Base-by-base conservation (phyloP, 768 basidiomycete species). In the Leccinum variicolor region DNA sequence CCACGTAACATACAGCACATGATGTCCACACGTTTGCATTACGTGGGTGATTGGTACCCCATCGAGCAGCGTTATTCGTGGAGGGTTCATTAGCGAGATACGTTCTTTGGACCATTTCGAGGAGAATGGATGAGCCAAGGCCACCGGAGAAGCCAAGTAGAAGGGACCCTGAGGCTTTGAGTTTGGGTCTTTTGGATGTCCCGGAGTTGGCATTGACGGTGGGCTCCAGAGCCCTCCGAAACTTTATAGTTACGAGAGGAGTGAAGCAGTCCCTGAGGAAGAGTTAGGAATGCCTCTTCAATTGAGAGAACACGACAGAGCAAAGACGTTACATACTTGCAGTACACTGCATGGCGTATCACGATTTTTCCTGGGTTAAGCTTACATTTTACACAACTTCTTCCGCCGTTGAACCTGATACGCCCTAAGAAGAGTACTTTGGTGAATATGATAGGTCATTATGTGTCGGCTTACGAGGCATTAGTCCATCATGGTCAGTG, bases 331-430 rank as follows among this genome's bases (percentile, higher is more conserved):
- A 33, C 83, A 64, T 65, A 90, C 90, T 84, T 90, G 89, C 91
- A 93, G 66, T 92, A 93, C 19, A 90, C 87, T 14, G 87, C 84
- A 68, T 92, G 89, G 43, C 89, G 80, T 55, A 92, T 83, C 50
- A 91, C 84, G 28, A 92, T 74, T 53, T 84, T 88, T 23, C 89
- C 91, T 7, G 55, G 61, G 25, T 79, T 80, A 29, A 71, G 74
- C 68, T 90, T 92, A 72, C 91, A 93, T 64, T 85, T 87, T n/a
- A 90, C 78, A 62, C 90, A 93, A 13, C 71, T 67, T 58, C 77
- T 86, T 3, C 84, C 79, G 70, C 82, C 85, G 67, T 88, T 87
- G 64, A 83, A 89, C 65, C 83, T 90, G 53, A 75, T 73, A 25
- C 85, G 83, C 31, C 81, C 90, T 92, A 48, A 4, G 11, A 60